Evolutionary conservation across 208 protist species (phyloP), one percentile per base, ranked within the genome.

Genomic region (Trypanosoma brucei): DNA sequence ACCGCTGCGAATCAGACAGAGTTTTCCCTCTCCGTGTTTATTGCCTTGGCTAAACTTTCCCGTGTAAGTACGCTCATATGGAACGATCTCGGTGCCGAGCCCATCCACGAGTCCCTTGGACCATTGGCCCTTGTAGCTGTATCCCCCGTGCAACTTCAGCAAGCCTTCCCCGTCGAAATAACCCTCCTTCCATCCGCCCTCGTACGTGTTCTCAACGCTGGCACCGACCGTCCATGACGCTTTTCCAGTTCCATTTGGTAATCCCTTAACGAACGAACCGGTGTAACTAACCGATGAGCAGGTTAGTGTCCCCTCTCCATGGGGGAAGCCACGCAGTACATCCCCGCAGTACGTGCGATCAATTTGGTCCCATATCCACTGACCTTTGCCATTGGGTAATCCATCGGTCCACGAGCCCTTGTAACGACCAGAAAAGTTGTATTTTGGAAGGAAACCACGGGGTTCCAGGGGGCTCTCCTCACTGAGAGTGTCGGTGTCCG

Each of bases 51-150:
- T 56, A 64, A 89, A 94, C 3, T 72, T 44, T 49, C 92, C 92
- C n/a, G 80, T 76, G 68, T 93, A 94, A 9, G 64, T 13, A 6
- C 73, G 66, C 14, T 51, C 33, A 13, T 38, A 35, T 39, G 65
- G 45, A 39, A 49, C 55, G 52, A 35, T 54, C 50, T 86, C 70
- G 11, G 59, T 53, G n/a, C 83, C 88, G 2, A 67, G 42, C 11
- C 86, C 86, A 34, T 89, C 71, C 22, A 72, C 67, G 13, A 65
- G 51, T 44, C 84, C 86, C 3, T 72, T 46, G 14, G 42, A 40
- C 87, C 85, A 94, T 7, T 40, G 44, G n/a, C 88, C 91, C 11
- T 74, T 70, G 72, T 93, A 94, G 50, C 34, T 57, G 11, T 35
- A 37, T 30, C 58, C 53, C 4, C 64, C 55, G 45, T 51, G 13